Evolutionary conservation across 2,329 filamentous ascomycete genomes (phyloP).

Genomic region (Epichloe festucae): DNA sequence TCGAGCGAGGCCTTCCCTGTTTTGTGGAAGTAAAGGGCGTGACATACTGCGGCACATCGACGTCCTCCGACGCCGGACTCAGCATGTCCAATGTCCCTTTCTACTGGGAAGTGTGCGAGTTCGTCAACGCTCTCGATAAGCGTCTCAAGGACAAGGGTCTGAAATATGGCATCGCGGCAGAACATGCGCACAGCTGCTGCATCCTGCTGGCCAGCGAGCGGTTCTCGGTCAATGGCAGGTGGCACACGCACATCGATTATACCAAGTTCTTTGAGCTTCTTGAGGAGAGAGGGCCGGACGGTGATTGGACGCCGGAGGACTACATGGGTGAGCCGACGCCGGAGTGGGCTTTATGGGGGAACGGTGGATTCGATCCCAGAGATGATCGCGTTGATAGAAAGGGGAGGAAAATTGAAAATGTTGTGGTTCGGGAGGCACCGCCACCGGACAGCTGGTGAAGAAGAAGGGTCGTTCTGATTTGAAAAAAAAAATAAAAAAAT

Average conservation of each 20-base stretch:
- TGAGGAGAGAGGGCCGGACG: constrained; percentile 51
- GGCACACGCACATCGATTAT: constrained; percentile 90
- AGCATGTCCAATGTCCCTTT: constrained; percentile 98
- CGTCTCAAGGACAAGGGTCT: constrained; percentile 59
- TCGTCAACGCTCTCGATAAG: constrained; percentile 61
- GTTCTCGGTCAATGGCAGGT: constrained; percentile 64
- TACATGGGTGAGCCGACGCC: constrained; percentile 78
- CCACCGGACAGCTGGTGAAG: constrained; percentile 8
- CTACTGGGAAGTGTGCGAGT: constrained; percentile 78
- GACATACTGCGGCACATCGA: constrained; percentile 87
- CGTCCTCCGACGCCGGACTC: constrained; percentile 69
- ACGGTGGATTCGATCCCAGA: constrained; percentile 84
- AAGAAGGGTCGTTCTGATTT: background rate
- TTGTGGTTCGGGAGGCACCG: constrained; percentile 19
- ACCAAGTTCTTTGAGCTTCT: constrained; percentile 74
- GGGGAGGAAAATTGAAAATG: constrained; percentile 49
- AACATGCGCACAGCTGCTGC: constrained; percentile 92
- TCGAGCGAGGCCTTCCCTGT: constrained; percentile 74
- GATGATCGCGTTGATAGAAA: constrained; percentile 82
- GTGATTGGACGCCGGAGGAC: constrained; percentile 73
- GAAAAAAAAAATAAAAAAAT: background rate
- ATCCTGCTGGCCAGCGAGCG: constrained; percentile 71
- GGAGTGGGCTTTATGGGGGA: constrained; percentile 91
- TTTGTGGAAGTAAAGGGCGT: constrained; percentile 96
- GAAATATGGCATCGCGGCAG: constrained; percentile 80